Conservation (phyloP, 352 stramenopile genomes). For the Pythium aristosporum region DNA sequence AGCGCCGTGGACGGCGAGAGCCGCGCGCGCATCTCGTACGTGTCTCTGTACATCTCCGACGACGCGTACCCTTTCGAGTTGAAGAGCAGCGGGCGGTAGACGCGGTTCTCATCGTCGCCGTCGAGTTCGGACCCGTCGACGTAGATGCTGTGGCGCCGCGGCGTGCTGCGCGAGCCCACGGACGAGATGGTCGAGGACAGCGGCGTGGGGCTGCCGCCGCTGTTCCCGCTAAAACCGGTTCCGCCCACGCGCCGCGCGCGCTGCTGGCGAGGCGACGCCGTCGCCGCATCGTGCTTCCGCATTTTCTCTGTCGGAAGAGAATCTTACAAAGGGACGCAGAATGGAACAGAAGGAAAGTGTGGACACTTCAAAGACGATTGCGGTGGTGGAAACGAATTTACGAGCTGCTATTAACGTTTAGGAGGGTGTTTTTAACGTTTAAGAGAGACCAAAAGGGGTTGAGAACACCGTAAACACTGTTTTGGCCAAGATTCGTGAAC, state of each 20-base stretch:
- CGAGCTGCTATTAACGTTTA: not conserved
- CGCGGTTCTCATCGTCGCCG: slow-evolving; percentile 38
- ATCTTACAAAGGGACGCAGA: not conserved
- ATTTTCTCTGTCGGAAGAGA: not conserved
- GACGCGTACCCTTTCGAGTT: slow-evolving; percentile 77
- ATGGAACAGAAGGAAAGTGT: not conserved
- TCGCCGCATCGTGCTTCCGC: slow-evolving; percentile 2
- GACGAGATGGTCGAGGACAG: slow-evolving; percentile 13
- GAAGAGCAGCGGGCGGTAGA: slow-evolving; percentile 83
- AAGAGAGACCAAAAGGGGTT: not conserved
- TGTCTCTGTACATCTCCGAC: slow-evolving; percentile 77
- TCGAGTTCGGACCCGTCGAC: slow-evolving; percentile 26
- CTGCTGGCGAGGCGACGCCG: slow-evolving; percentile 17
- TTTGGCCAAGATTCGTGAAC: not conserved
- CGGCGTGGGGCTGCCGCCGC: slow-evolving; percentile 8
- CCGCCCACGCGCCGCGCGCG: slow-evolving; percentile 5
- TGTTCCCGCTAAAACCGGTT: slow-evolving; percentile 13
- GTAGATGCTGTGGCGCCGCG: slow-evolving; percentile 12
- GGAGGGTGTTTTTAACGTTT: slow-evolving; percentile 12
- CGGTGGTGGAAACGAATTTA: slow-evolving; percentile 5
- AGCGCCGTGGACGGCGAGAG: slow-evolving; percentile 40
- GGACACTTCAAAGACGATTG: slow-evolving; percentile 18
- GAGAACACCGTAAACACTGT: not conserved
- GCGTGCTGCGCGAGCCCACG: slow-evolving; percentile 21
- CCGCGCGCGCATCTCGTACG: slow-evolving; percentile 74